phyloP scores from a whole-genome alignment of 306 rosid species.

The Quercus berberidifolia region DNA sequence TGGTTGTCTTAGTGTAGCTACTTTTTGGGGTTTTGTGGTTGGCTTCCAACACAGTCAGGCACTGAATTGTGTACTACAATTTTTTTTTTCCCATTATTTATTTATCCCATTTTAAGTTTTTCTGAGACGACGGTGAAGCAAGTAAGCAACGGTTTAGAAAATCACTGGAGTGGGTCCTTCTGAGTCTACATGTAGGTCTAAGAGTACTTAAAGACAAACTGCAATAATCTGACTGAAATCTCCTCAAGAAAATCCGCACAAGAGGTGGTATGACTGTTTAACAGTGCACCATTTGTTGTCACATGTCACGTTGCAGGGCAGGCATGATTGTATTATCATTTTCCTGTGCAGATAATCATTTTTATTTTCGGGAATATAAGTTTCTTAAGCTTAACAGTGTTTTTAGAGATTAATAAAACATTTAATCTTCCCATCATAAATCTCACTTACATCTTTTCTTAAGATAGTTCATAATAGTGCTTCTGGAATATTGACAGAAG shows the following conservation, averaged over 20 bases:
- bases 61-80: conserved; percentile 17
- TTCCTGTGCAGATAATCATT: background rate
- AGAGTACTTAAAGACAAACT: conserved; percentile 29
- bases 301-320: background rate
- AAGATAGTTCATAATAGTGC: background rate
- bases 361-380: background rate
- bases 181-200: conserved; percentile 31
- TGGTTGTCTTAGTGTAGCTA: conserved; percentile 25
- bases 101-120: conserved; percentile 19
- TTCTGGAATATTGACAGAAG: background rate
- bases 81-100: background rate
- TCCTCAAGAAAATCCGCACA: conserved; percentile 36
- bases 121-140: conserved; percentile 12
- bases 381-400: background rate
- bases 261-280: conserved; percentile 23
- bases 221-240: conserved; percentile 71
- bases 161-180: conserved; percentile 42
- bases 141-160: conserved; percentile 26
- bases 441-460: background rate
- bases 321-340: background rate
- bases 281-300: conserved; percentile 4
- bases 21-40: conserved; percentile 30
- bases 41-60: conserved; percentile 40
- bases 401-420: background rate
- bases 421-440: background rate